Evolutionary conservation across 176 grass and related monocot species (phyloP), one percentile per base, ranked within the genome.

Genomic region (Canna indica): DNA sequence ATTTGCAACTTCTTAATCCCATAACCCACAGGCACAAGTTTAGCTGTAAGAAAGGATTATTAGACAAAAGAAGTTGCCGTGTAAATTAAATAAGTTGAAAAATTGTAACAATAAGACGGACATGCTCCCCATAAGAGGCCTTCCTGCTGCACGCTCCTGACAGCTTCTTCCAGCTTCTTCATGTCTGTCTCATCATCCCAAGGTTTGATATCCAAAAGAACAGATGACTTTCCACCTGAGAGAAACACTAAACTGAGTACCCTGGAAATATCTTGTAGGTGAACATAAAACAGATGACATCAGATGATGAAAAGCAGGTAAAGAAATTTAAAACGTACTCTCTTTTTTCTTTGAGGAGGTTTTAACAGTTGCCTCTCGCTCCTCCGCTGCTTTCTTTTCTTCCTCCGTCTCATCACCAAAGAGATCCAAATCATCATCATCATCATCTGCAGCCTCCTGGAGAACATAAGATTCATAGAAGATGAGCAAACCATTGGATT

Each of bases 161-260:
- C 94, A 88, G 88, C 69, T 78, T 90, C 89, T 89, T 99, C 94
- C 25, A 99, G 67, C 80, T 88, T 90, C 80, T 99, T 90, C 84
- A 99, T 93, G 67, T 99, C 84, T 14, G 94, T 99, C 28, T 99
- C 94, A 68, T 99, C 94, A 74, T 99, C 94, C 94, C 94, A 99
- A 1, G 89, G 94, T 36, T 99, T 99, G 30, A 99, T 72, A 79
- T 99, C 94, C 78, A 99, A 16, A 7, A 93, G 84, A 38, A 99
- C 84, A 3, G 94, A 99, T 3, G 94, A 99, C 72, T 99, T 99
- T 4, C 94, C 94, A 73, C 86, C 94, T 93, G 26, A 78, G 22
- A 67, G 71, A 5, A 72, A 47, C 11, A 3, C 36, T 76, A 45
- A 75, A 17, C 0, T 10, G 1, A 57, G 1, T n/a, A 74, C 8